Evolutionary conservation across 2,329 filamentous ascomycete genomes (phyloP).

Genomic region (Corinectria fuckeliana): DNA sequence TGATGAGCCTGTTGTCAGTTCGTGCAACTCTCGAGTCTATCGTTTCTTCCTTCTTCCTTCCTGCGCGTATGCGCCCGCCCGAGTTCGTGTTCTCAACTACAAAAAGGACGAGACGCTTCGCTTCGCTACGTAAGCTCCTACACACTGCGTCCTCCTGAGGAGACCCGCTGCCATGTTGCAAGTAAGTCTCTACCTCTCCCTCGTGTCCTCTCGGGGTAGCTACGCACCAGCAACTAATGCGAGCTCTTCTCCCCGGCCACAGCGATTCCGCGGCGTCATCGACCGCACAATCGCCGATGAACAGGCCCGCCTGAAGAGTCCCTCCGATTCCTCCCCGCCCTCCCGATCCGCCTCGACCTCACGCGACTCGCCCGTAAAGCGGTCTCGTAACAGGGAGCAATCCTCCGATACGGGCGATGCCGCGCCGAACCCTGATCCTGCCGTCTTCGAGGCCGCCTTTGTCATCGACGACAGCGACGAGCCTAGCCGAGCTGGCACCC

Average conservation of each 20-base stretch:
- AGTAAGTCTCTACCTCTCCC: neutral
- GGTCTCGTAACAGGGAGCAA: slow-evolving; percentile 49
- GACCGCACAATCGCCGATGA: slow-evolving; percentile 90
- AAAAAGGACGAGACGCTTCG: neutral
- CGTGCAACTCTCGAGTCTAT: neutral
- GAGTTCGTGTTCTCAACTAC: neutral
- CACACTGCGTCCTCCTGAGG: neutral
- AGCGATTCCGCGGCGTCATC: slow-evolving; percentile 85
- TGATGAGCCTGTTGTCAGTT: neutral
- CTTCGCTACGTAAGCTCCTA: slow-evolving; percentile 1
- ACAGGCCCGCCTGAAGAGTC: slow-evolving; percentile 75
- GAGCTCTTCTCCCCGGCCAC: neutral
- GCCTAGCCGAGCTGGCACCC: slow-evolving; percentile 66
- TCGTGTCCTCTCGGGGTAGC: neutral
- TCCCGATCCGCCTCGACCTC: slow-evolving; percentile 47
- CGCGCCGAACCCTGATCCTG: slow-evolving; percentile 73
- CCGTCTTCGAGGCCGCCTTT: slow-evolving; percentile 87
- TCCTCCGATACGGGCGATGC: slow-evolving; percentile 47
- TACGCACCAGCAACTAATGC: neutral
- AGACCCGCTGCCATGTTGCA: slow-evolving; percentile 20
- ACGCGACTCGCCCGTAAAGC: slow-evolving; percentile 41
- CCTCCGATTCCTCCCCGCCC: slow-evolving; percentile 53
- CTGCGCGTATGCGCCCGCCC: slow-evolving; percentile 8
- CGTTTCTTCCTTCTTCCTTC: neutral
- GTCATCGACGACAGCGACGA: slow-evolving; percentile 84